Conservation (phyloP, 2,329 filamentous ascomycete species). For the Penicillium hordei region DNA sequence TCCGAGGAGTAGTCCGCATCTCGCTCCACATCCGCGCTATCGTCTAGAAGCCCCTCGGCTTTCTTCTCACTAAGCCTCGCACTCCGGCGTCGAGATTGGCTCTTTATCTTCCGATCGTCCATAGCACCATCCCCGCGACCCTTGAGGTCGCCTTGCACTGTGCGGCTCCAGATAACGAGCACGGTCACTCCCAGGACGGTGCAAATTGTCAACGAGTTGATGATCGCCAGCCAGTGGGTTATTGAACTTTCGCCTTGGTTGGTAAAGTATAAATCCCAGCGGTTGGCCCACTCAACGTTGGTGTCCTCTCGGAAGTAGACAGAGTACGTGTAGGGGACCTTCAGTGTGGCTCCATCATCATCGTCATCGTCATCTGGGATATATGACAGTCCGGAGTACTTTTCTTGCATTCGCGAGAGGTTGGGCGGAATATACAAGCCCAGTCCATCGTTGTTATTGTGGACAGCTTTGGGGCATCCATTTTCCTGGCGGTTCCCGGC, state of each 20-base stretch:
- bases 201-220: constrained; percentile 83
- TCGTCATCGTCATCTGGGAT: constrained; percentile 57
- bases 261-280: constrained; percentile 88
- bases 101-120: constrained; percentile 66
- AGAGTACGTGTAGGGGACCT: constrained; percentile 82
- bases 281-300: constrained; percentile 74
- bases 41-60: constrained; percentile 59
- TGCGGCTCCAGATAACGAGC: constrained; percentile 76
- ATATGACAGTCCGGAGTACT: constrained; percentile 62
- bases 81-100: constrained; percentile 32
- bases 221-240: constrained; percentile 84
- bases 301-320: constrained; percentile 86
- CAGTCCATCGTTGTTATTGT: constrained; percentile 62
- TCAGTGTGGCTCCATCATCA: constrained; percentile 65
- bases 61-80: constrained; percentile 54
- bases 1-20: constrained; percentile 62
- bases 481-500: constrained; percentile 59
- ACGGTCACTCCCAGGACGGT: constrained; percentile 75
- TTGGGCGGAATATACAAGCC: constrained; percentile 69
- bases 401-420: constrained; percentile 54
- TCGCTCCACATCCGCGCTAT: constrained; percentile 53
- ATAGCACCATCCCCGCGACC: constrained; percentile 64
- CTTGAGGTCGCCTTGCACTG: constrained; percentile 76
- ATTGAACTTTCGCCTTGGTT: constrained; percentile 79
- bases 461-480: constrained; percentile 68